phyloP scores from a whole-genome alignment of 2,329 filamentous ascomycete genomes.

The Trichoderma brevicompactum region DNA sequence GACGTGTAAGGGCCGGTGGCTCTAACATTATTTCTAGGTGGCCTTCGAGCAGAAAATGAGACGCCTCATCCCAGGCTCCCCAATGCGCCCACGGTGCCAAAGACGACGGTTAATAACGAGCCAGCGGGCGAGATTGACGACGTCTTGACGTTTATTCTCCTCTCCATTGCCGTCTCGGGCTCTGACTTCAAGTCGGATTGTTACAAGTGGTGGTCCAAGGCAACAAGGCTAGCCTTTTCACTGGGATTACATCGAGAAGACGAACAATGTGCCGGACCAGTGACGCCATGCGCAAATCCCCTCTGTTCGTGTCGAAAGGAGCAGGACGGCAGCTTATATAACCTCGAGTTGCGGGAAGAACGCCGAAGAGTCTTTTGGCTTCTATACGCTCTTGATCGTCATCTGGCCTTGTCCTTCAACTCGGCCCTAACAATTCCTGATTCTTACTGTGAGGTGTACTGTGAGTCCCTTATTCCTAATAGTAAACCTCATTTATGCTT shows the following conservation, averaged over 20 bases:
- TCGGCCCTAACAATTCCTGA: conserved; percentile 50
- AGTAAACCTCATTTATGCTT: no score
- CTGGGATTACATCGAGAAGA: conserved; percentile 47
- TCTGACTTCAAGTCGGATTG: conserved; percentile 55
- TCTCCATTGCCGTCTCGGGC: conserved; percentile 52
- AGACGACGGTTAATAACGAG: conserved; percentile 42
- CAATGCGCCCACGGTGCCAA: conserved; percentile 36
- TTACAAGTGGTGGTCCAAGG: conserved; percentile 53
- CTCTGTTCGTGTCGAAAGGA: conserved; percentile 41
- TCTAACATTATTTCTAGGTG: conserved; percentile 34
- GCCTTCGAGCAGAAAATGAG: conserved; percentile 42
- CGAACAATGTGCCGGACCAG: conserved; percentile 38
- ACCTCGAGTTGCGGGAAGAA: conserved; percentile 52
- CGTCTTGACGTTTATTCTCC: conserved; percentile 51
- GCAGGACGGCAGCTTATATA: conserved; percentile 34
- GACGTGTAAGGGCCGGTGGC: no score
- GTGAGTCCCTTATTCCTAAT: conserved; percentile 31
- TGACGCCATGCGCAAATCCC: conserved; percentile 41
- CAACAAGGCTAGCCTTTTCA: conserved; percentile 45
- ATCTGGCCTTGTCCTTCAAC: conserved; percentile 54
- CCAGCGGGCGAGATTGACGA: conserved; percentile 46
- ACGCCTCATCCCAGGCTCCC: conserved; percentile 35
- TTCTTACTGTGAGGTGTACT: conserved; percentile 49
- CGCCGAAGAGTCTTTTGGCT: conserved; percentile 54
- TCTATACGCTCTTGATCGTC: conserved; percentile 52